These are phyloP conservation scores for Phytophthora europaea DNA, from an alignment of 352 stramenopile genomes.

Conservation along the genomic window DNA sequence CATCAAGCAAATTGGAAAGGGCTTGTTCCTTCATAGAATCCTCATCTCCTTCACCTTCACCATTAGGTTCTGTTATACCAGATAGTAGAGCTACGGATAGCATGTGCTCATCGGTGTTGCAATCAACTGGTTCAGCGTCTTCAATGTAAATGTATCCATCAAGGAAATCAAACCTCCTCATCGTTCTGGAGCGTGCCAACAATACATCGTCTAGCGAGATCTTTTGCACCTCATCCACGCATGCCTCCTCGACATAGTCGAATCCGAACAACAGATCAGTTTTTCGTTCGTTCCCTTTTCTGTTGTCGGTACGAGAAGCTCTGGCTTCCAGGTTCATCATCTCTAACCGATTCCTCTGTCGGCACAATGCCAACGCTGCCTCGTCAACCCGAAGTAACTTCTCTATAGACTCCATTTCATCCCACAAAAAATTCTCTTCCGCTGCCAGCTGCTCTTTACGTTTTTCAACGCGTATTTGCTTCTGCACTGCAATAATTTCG, in stretches of 20 bases:
- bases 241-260: constrained; percentile 45
- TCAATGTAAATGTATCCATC: constrained; percentile 52
- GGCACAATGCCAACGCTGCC: constrained; percentile 44
- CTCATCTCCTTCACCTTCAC: neutral
- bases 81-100: neutral
- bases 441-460: constrained; percentile 51
- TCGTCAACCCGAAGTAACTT: constrained; percentile 50
- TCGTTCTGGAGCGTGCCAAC: neutral
- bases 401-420: constrained; percentile 61
- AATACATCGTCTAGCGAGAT: neutral
- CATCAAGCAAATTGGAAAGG: neutral
- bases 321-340: constrained; percentile 49
- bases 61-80: neutral
- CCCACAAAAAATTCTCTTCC: constrained; percentile 57
- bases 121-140: constrained; percentile 18
- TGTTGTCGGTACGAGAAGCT: neutral
- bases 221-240: neutral
- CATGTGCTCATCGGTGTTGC: neutral
- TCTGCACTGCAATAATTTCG: constrained; percentile 54
- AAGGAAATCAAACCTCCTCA: constrained; percentile 40
- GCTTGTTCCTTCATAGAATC: neutral
- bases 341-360: constrained; percentile 65
- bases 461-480: constrained; percentile 61
- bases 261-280: constrained; percentile 42
- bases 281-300: constrained; percentile 1